phyloP scores from a whole-genome alignment of 768 basidiomycete genomes.

The Lactarius trivialis region DNA sequence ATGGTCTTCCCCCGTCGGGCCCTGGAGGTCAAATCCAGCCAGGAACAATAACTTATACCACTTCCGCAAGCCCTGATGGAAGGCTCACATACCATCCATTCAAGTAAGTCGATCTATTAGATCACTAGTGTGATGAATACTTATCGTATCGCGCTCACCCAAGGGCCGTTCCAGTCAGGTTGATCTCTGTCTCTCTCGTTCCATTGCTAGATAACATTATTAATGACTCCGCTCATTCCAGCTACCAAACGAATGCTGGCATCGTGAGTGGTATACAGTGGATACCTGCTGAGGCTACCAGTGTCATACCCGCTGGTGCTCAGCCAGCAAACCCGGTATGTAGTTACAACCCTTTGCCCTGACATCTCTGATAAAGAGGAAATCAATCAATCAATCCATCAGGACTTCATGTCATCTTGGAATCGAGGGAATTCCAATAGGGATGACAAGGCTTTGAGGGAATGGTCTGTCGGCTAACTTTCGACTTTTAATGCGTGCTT shows the following conservation, averaged over 20 bases:
- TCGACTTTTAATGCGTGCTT: neutral
- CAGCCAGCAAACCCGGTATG: constrained; percentile 52
- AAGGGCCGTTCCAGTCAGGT: constrained; percentile 75
- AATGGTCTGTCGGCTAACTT: constrained; percentile 17
- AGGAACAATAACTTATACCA: constrained; percentile 71
- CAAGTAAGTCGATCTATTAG: constrained; percentile 39
- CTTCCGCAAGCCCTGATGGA: constrained; percentile 56
- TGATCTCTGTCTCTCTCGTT: constrained; percentile 24
- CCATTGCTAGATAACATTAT: neutral
- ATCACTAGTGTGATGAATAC: constrained; percentile 16
- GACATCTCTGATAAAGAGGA: constrained; percentile 3
- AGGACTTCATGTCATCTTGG: constrained; percentile 61
- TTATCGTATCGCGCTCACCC: constrained; percentile 22
- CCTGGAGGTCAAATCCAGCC: constrained; percentile 45
- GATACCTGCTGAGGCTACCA: constrained; percentile 65
- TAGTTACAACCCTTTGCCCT: constrained; percentile 15
- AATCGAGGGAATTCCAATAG: constrained; percentile 32
- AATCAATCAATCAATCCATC: constrained; percentile 3
- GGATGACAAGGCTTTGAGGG: constrained; percentile 23
- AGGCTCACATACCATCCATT: constrained; percentile 62
- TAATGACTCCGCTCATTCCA: constrained; percentile 26
- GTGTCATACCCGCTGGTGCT: constrained; percentile 52
- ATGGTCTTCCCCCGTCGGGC: constrained; percentile 18
- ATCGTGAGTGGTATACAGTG: constrained; percentile 58
- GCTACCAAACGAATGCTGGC: constrained; percentile 67